phyloP scores from a whole-genome alignment of 768 basidiomycete species.

The Termitomyces sp. region DNA sequence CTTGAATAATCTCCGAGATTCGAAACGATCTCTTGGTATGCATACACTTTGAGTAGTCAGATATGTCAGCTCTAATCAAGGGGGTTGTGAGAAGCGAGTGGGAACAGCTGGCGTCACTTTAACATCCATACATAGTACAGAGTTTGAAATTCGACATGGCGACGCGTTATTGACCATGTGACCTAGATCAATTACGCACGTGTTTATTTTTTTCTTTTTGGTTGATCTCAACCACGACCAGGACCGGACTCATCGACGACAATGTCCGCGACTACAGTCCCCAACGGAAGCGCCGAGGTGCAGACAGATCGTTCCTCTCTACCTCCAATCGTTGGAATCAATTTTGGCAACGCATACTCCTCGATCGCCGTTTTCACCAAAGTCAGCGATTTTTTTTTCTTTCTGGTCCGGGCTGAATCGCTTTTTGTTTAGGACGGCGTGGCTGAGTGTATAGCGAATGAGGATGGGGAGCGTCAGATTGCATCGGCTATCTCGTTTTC shows the following conservation, averaged over 20 bases:
- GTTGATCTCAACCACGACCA: background rate
- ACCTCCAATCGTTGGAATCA: conserved; percentile 85
- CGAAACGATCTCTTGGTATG: no score
- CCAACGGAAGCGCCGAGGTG: conserved; percentile 51
- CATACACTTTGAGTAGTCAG: no score
- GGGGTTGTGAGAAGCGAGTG: no score
- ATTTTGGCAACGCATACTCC: conserved; percentile 93
- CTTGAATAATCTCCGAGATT: no score
- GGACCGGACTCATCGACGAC: background rate
- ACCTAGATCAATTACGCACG: background rate
- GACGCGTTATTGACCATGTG: background rate
- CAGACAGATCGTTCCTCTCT: conserved; percentile 31
- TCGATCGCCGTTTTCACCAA: conserved; percentile 96
- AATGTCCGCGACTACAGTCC: conserved; percentile 17
- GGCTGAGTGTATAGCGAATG: conserved; percentile 95
- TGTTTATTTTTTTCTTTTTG: conserved; percentile 8
- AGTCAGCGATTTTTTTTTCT: conserved; percentile 37
- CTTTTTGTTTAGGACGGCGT: conserved; percentile 65
- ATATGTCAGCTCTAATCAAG: no score
- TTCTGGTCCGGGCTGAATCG: no score
- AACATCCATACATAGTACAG: no score
- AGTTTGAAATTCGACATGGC: no score
- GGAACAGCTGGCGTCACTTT: no score
- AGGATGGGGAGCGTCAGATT: conserved; percentile 98
- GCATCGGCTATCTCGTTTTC: conserved; percentile 90